Evolutionary conservation across 176 grass and related monocot species (phyloP).

Genomic region (Rhipidocladum racemiflorum): DNA sequence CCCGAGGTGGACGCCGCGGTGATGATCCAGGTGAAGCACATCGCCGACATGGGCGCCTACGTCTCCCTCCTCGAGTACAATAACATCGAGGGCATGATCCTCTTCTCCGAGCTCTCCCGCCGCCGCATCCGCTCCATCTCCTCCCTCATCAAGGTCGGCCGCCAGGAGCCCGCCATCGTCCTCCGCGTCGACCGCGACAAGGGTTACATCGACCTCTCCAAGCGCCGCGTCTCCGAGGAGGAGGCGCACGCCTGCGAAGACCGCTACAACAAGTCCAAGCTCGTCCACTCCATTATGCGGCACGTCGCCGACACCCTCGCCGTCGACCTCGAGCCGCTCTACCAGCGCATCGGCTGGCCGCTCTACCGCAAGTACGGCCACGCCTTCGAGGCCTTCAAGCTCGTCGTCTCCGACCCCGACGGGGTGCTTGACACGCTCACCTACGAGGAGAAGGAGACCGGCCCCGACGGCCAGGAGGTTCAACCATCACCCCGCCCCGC

Average conservation of each 20-base stretch:
- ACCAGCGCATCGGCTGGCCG: constrained; percentile 71
- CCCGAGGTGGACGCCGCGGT: constrained; percentile 86
- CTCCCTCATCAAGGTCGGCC: constrained; percentile 88
- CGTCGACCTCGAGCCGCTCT: constrained; percentile 71
- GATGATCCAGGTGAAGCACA: constrained; percentile 98
- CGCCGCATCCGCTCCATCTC: constrained; percentile 82
- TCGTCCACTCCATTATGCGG: constrained; percentile 94
- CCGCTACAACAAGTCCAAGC: constrained; percentile 66
- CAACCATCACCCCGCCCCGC: too few relatives aligned
- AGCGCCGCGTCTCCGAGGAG: constrained; percentile 93
- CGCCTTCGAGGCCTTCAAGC: constrained; percentile 83
- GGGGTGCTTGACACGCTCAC: constrained; percentile 46
- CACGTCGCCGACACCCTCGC: constrained; percentile 87
- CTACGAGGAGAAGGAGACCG: constrained; percentile 49
- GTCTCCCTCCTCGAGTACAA: constrained; percentile 88
- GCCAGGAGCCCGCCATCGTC: constrained; percentile 90
- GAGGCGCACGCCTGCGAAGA: constrained; percentile 78
- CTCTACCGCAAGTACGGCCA: constrained; percentile 90
- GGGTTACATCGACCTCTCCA: constrained; percentile 90
- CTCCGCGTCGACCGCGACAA: constrained; percentile 91
- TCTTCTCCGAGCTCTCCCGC: constrained; percentile 91
- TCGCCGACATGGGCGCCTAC: constrained; percentile 87
- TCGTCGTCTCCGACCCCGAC: constrained; percentile 65
- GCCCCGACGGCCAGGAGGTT: constrained; percentile 60
- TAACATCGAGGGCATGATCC: constrained; percentile 95